Evolutionary conservation across 2,329 filamentous ascomycete genomes (phyloP), one percentile per base, ranked within the genome.

Genomic region (Aspergillus aculeatinus): DNA sequence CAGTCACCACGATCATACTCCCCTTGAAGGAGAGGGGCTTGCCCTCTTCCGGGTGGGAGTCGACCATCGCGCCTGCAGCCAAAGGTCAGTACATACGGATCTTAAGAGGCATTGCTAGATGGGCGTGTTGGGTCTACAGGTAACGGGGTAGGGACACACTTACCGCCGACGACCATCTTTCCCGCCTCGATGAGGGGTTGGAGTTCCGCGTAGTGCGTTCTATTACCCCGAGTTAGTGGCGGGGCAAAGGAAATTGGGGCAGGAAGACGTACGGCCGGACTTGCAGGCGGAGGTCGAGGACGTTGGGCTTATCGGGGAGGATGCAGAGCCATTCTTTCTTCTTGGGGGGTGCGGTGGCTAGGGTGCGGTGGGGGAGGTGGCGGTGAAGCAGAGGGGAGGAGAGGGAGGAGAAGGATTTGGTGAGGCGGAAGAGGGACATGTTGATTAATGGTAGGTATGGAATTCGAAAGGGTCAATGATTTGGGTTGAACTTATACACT

Each of bases 1-100:
- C 67, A 1, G 59, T 61, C 54, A 64, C 67, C 6, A 68, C 60
- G 25, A 65, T 55, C 53, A 68, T 62, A 29, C 63, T 68, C 4
- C 66, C 67, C 33, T 54, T 47, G 25, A 67, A 66, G 14, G 58
- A 39, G 2, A 58, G 23, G 35, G 60, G 59, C 44, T 64, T 44
- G 1, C 55, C 60, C 48, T 65, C 57, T 19, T 54, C 31, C 0
- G 53, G 60, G 35, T 68, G 63, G 10, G 59, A n/a, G 19, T 61
- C 31, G 11, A 67, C 60, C 14, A 68, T 67, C 2, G 61, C 64
- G 12, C 67, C 67, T 63, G 33, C n/a, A 11, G 16, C 14, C 6
- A 23, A 35, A 33, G 1, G 4, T 29, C 50, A 51, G 11, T 4
- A 33, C 4, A 21, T 33, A 6, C 23, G 0, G 9, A 29, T 2